These are phyloP conservation scores for Artomyces pyxidatus DNA, from an alignment of 768 basidiomycete genomes.

Conservation along the genomic window DNA sequence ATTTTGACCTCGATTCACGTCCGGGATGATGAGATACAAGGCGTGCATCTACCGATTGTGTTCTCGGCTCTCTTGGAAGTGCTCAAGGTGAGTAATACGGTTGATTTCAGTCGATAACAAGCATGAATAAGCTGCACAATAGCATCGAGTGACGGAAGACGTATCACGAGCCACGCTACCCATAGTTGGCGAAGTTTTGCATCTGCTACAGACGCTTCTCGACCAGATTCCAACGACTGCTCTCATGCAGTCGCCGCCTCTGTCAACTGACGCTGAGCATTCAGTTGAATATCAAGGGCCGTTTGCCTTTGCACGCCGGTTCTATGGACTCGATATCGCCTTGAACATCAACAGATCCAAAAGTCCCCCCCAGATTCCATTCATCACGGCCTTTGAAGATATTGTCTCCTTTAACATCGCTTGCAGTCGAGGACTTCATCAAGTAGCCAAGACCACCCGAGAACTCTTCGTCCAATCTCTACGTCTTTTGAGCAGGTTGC, in stretches of 20 bases:
- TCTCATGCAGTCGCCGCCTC: background rate
- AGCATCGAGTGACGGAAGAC: background rate
- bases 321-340: constrained; percentile 41
- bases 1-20: constrained; percentile 62
- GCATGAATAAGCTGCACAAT: background rate
- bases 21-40: constrained; percentile 84
- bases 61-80: constrained; percentile 62
- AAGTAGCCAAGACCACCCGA: constrained; percentile 28
- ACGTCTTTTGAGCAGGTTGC: constrained; percentile 41
- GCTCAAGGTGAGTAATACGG: constrained; percentile 42
- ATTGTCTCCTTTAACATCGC: constrained; percentile 37
- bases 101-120: background rate
- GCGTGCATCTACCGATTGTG: constrained; percentile 72
- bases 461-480: constrained; percentile 47
- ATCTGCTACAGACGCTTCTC: background rate
- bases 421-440: constrained; percentile 27
- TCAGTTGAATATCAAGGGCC: constrained; percentile 5
- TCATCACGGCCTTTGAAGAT: constrained; percentile 50
- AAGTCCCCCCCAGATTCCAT: constrained; percentile 35
- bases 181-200: constrained; percentile 7
- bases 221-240: background rate
- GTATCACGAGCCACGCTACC: background rate
- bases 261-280: background rate
- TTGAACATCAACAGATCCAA: background rate
- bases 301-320: constrained; percentile 20